A percentile compares a stretch with the other conserved stretches of the same genome.
phyloP scores from a whole-genome alignment of 2,329 filamentous ascomycete species.

The Amylocarpus encephaloides region DNA sequence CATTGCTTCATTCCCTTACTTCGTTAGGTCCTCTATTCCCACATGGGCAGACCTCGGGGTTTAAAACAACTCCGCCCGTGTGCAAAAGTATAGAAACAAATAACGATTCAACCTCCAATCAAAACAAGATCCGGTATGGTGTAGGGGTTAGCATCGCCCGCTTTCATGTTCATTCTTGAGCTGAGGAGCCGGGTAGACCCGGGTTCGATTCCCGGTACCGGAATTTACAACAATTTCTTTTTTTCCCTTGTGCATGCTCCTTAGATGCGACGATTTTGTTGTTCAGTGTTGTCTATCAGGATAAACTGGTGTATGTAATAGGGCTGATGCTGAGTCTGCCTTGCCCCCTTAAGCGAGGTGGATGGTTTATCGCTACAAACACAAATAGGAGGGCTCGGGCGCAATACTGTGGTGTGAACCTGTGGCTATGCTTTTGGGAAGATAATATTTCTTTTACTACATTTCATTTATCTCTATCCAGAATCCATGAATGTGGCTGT shows the following conservation, averaged over 20 bases:
- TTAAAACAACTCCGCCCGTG: not conserved
- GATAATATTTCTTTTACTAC: too few species aligned
- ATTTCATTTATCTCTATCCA: too few species aligned
- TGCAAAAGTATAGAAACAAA: not conserved
- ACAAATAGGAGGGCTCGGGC: too few species aligned
- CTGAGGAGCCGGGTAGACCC: not conserved
- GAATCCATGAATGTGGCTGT: too few species aligned
- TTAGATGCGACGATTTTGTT: not conserved
- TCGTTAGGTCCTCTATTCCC: too few species aligned
- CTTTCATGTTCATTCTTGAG: not conserved
- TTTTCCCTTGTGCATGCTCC: not conserved
- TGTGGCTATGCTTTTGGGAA: too few species aligned
- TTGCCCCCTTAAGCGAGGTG: too few species aligned
- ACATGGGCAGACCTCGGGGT: not conserved
- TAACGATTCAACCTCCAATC: not conserved
- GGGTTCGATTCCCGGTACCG: conserved; percentile 5
- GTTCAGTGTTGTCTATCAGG: not conserved
- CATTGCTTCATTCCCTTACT: too few species aligned
- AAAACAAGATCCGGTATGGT: not conserved
- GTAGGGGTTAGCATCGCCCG: conserved; percentile 4
- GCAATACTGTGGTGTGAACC: too few species aligned
- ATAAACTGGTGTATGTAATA: too few species aligned
- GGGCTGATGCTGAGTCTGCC: too few species aligned
- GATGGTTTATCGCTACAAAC: too few species aligned
- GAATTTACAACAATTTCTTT: not conserved